These are phyloP conservation scores for Singerocomus inundabilis DNA, from an alignment of 1,284 basidiomycete species.

Conservation along the genomic window DNA sequence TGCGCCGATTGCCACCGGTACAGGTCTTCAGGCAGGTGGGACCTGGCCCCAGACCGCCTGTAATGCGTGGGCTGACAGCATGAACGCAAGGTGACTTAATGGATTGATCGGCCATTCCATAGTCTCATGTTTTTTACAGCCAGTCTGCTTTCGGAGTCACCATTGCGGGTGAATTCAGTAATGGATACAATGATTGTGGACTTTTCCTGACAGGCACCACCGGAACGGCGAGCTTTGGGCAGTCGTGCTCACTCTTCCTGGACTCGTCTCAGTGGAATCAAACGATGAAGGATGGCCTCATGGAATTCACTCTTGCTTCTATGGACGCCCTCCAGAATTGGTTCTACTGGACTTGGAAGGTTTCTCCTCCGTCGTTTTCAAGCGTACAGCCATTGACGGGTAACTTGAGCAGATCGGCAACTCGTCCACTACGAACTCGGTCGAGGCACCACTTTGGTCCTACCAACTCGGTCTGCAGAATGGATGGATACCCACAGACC, in stretches of 20 bases:
- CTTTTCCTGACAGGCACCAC: conserved; percentile 58
- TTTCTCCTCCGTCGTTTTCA: conserved; percentile 20
- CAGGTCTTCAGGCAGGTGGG: conserved; percentile 45
- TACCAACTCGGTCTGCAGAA: conserved; percentile 76
- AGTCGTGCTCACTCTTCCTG: conserved; percentile 50
- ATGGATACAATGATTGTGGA: conserved; percentile 58
- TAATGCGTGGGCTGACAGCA: conserved; percentile 47
- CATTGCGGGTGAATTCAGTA: conserved; percentile 64
- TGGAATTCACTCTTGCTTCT: conserved; percentile 48
- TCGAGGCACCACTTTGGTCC: conserved; percentile 76
- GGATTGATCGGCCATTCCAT: neutral
- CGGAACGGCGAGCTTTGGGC: conserved; percentile 42
- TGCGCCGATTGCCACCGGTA: conserved; percentile 37
- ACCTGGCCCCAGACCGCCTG: conserved; percentile 57
- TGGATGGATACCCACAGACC: conserved; percentile 83
- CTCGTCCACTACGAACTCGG: conserved; percentile 51
- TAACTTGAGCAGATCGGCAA: conserved; percentile 60
- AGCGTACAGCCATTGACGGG: neutral
- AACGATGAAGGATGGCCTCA: conserved; percentile 51
- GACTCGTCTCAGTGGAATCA: conserved; percentile 56
- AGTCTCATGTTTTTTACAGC: conserved; percentile 26
- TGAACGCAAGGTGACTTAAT: conserved; percentile 41
- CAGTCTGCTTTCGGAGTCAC: conserved; percentile 57
- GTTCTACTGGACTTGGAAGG: conserved; percentile 43
- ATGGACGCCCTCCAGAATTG: conserved; percentile 49